Base-by-base conservation (phyloP, 1,284 basidiomycete genomes). In the Pascua sp. region DNA sequence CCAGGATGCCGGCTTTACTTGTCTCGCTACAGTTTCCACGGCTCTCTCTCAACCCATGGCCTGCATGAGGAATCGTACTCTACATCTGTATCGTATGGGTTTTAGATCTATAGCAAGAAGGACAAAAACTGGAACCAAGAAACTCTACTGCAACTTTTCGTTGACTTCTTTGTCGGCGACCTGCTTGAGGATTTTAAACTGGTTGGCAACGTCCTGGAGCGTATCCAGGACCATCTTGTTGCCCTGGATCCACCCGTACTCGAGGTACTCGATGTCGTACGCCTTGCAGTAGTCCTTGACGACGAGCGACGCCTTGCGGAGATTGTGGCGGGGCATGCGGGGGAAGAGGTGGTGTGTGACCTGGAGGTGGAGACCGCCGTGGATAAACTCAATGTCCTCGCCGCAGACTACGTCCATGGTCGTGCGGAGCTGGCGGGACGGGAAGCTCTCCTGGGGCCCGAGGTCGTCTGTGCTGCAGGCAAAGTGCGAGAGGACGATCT, bases 271-370 rank as follows among this genome's bases (percentile, higher is more conserved):
- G 4, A 95, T 79, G 0, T 87, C 89, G 62, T 92, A 86, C 71
- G 94, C 89, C 66, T 83, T 80, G 17, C 91, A 89, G 67, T 89
- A 97, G 60, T 89, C 84, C 72, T 91, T 90, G 53, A 94, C 91
- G 54, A 95, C 80, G 50, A 84, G 63, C 65, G 88, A 89, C 0
- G 92, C 91, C 56, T 84, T 82, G 42, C 86, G 85, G 51, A 98
- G 82, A 71, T 97, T 95, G 80, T 98, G 95, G 36, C 96, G 82
- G 2, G 96, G 96, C 2, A 98, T 80, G 18, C 96, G 87, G 9
- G 95, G 96, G 80, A 98, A 97, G 58, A 98, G 83, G 77, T 98
- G 96, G 71, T 98, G 95, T 5, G 95, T 92, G 42, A 98, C 92
- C 77, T 98, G 95, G 48, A 98, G 86, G 69, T 98, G 92, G 24